Evolutionary conservation across 2,329 filamentous ascomycete species (phyloP).

Genomic region (Tolypocladium cylindrosporum): DNA sequence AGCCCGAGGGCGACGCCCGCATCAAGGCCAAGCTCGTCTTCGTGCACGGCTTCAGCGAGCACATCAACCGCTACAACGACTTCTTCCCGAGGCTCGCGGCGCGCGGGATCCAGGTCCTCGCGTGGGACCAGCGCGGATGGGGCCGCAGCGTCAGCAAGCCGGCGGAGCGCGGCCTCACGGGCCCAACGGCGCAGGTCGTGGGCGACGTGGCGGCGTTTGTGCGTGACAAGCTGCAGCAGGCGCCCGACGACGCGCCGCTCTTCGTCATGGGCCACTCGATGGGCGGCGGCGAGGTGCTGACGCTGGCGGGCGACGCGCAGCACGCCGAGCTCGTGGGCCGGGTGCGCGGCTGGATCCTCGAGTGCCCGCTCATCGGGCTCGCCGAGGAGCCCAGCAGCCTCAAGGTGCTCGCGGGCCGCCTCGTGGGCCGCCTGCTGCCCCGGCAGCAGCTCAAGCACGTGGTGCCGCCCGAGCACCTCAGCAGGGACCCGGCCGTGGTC

Average conservation of each 20-base stretch:
- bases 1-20: constrained; percentile 39
- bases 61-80: constrained; percentile 65
- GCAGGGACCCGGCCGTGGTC: constrained; percentile 55
- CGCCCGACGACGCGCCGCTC: constrained; percentile 40
- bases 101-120: constrained; percentile 63
- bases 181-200: constrained; percentile 62
- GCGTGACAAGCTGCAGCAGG: constrained; percentile 47
- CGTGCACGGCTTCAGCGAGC: constrained; percentile 85
- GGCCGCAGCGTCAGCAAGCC: constrained; percentile 57
- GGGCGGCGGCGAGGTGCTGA: constrained; percentile 72
- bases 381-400: constrained; percentile 53
- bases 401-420: constrained; percentile 54
- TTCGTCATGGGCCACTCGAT: constrained; percentile 89
- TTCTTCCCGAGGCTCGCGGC: constrained; percentile 63
- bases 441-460: constrained; percentile 55
- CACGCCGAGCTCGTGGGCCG: constrained; percentile 45
- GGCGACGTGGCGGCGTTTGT: constrained; percentile 73
- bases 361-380: constrained; percentile 72
- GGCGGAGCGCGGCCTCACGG: constrained; percentile 60
- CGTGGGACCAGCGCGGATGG: constrained; percentile 86
- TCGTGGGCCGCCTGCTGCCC: constrained; percentile 61
- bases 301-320: constrained; percentile 39
- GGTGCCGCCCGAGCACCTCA: constrained; percentile 54
- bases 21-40: constrained; percentile 66
- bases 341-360: constrained; percentile 65